A percentile compares a stretch with the other conserved stretches of the same genome.
Evolutionary conservation across 2,329 filamentous ascomycete genomes (phyloP).

Genomic region (Aureobasidium melanogenum): DNA sequence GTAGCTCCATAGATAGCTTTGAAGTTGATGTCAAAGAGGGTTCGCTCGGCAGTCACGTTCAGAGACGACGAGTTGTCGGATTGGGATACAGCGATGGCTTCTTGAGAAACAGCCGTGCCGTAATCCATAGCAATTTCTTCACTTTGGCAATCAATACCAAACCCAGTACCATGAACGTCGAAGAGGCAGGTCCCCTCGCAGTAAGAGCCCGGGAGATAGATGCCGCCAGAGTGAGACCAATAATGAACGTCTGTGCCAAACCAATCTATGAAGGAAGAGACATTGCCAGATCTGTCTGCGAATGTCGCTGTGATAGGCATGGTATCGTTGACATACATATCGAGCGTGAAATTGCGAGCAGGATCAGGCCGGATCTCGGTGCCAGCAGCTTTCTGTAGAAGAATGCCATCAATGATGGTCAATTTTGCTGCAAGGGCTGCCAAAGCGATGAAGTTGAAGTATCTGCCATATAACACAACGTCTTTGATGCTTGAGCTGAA

Average conservation of each 20-base stretch:
- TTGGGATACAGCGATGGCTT: not conserved
- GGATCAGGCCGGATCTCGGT: slow-evolving; percentile 11
- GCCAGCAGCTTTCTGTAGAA: slow-evolving; percentile 18
- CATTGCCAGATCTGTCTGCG: not conserved
- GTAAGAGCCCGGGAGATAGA: slow-evolving; percentile 4
- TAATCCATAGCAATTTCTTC: slow-evolving; percentile 13
- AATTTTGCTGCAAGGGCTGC: slow-evolving; percentile 20
- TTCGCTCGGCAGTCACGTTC: not conserved
- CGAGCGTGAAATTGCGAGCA: slow-evolving; percentile 1
- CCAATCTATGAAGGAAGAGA: not conserved
- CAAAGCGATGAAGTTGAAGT: slow-evolving; percentile 22
- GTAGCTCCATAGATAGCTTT: not conserved
- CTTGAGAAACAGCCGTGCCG: not conserved
- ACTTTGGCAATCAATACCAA: slow-evolving; percentile 17
- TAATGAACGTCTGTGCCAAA: slow-evolving; percentile 12
- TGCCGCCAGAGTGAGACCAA: slow-evolving; percentile 15
- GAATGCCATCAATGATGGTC: slow-evolving; percentile 20
- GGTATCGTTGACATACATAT: slow-evolving; percentile 14
- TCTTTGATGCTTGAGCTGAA: slow-evolving; percentile 19
- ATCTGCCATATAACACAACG: slow-evolving; percentile 16
- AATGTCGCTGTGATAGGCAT: slow-evolving; percentile 13
- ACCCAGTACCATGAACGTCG: slow-evolving; percentile 16
- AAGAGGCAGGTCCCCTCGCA: slow-evolving; percentile 17
- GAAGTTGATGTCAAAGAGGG: slow-evolving; percentile 14
- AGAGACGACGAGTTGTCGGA: not conserved